Evolutionary conservation across 2,329 filamentous ascomycete species (phyloP).

Genomic region (Ophiostoma pallidulum): DNA sequence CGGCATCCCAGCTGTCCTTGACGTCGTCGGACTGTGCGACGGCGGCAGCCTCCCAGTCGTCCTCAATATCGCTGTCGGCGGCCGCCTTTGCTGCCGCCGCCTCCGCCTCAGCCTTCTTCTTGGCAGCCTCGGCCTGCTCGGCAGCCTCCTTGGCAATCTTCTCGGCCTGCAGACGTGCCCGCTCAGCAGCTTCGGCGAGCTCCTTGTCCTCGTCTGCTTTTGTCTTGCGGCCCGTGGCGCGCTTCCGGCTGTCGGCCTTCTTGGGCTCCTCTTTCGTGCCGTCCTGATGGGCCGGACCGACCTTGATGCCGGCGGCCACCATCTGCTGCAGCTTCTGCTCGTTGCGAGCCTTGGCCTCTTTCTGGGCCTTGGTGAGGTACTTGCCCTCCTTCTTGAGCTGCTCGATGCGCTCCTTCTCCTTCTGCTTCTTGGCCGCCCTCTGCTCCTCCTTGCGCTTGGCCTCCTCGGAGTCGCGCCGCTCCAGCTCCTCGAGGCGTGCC

Average conservation of each 20-base stretch:
- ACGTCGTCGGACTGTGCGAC: slow-evolving; percentile 57
- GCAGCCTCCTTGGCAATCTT: slow-evolving; percentile 53
- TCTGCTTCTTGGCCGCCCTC: slow-evolving; percentile 71
- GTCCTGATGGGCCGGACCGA: slow-evolving; percentile 56
- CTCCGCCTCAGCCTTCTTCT: slow-evolving; percentile 47
- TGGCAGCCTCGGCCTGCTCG: slow-evolving; percentile 45
- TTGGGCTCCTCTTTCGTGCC: slow-evolving; percentile 70
- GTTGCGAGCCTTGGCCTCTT: slow-evolving; percentile 68
- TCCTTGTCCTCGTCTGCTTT: slow-evolving; percentile 68
- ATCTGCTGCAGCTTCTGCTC: slow-evolving; percentile 78
- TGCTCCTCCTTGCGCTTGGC: slow-evolving; percentile 60
- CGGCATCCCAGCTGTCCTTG: slow-evolving; percentile 94
- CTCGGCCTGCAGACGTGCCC: slow-evolving; percentile 59
- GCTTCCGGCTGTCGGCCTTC: slow-evolving; percentile 68
- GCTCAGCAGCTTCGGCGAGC: slow-evolving; percentile 68
- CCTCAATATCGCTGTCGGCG: slow-evolving; percentile 54
- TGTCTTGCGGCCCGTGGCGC: slow-evolving; percentile 49
- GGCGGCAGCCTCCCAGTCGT: slow-evolving; percentile 84
- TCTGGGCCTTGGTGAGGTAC: slow-evolving; percentile 77
- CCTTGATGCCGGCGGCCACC: slow-evolving; percentile 66
- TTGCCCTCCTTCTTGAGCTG: slow-evolving; percentile 83
- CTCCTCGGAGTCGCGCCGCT: slow-evolving; percentile 57
- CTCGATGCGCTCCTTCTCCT: slow-evolving; percentile 77
- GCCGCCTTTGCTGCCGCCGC: slow-evolving; percentile 33
- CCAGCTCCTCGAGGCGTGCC: slow-evolving; percentile 55